A percentile compares a stretch with the other conserved stretches of the same genome.
phyloP scores from a whole-genome alignment of 2,329 filamentous ascomycete genomes.

The Sclerotinia borealis region DNA sequence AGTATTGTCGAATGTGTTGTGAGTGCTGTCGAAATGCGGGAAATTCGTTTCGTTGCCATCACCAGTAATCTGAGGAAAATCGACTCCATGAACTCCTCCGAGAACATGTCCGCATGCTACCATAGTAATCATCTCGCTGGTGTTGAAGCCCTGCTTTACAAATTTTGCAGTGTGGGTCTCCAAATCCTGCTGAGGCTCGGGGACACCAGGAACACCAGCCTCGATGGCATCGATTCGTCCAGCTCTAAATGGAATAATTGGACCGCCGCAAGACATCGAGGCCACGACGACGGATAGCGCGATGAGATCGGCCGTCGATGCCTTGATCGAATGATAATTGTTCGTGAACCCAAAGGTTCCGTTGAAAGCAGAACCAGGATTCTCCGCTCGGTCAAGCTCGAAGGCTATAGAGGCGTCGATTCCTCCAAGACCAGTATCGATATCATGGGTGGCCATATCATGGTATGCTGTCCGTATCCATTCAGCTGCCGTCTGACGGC shows the following conservation, averaged over 20 bases:
- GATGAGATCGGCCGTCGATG: constrained; percentile 20
- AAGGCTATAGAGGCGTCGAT: constrained; percentile 40
- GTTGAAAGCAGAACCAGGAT: constrained; percentile 43
- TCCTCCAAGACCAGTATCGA: constrained; percentile 37
- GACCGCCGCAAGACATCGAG: background rate
- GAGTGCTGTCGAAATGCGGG: background rate
- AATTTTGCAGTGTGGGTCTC: constrained; percentile 15
- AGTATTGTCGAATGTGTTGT: background rate
- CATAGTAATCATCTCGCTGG: constrained; percentile 19
- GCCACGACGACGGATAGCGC: constrained; percentile 1
- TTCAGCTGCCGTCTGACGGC: constrained; percentile 38
- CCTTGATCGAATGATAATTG: background rate
- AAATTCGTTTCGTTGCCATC: background rate
- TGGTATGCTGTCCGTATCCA: constrained; percentile 57
- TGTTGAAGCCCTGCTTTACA: constrained; percentile 22
- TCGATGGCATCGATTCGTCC: constrained; percentile 23
- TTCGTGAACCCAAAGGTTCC: background rate
- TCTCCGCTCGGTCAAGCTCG: constrained; percentile 19
- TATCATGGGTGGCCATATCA: constrained; percentile 51
- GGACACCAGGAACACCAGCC: constrained; percentile 22
- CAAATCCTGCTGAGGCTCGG: constrained; percentile 16
- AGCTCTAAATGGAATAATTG: constrained; percentile 15
- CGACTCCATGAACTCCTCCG: constrained; percentile 18
- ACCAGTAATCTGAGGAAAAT: constrained; percentile 1
- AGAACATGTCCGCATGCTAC: constrained; percentile 22